A percentile compares a stretch with the other conserved stretches of the same genome.
Conservation (phyloP, 352 stramenopile genomes). For the Phytophthora aleatoria region DNA sequence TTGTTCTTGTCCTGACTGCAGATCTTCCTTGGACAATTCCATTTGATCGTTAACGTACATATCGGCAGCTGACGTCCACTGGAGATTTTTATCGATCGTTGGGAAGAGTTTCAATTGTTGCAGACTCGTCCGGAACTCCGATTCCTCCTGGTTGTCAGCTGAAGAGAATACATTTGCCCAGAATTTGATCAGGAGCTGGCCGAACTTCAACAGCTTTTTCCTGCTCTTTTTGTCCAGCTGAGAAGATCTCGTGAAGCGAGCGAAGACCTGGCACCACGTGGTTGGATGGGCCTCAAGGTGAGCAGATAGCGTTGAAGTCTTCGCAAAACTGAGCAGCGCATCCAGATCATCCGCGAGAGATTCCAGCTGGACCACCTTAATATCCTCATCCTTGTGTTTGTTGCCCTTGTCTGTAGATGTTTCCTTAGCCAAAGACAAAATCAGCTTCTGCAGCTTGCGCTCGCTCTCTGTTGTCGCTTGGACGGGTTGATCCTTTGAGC, state of each 20-base stretch:
- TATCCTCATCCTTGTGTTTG: constrained; percentile 12
- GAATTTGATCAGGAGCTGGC: constrained; percentile 27
- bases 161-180: constrained; percentile 33
- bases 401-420: not conserved
- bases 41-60: constrained; percentile 76
- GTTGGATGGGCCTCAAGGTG: constrained; percentile 36
- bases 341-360: constrained; percentile 25
- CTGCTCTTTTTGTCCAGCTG: constrained; percentile 25
- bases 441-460: constrained; percentile 44
- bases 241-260: constrained; percentile 3
- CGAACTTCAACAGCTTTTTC: constrained; percentile 40
- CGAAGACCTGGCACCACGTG: constrained; percentile 44
- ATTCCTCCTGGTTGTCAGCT: constrained; percentile 13
- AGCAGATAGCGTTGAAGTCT: constrained; percentile 31
- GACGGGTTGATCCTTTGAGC: constrained; percentile 38
- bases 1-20: constrained; percentile 24
- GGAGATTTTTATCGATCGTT: constrained; percentile 20
- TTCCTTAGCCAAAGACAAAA: constrained; percentile 34
- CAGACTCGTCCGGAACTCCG: constrained; percentile 27
- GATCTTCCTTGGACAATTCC: constrained; percentile 40
- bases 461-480: constrained; percentile 39
- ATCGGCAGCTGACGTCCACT: constrained; percentile 32
- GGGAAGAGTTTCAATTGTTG: constrained; percentile 43
- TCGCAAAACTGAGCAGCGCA: constrained; percentile 41
- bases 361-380: constrained; percentile 43